Base-by-base conservation (phyloP, 2,329 filamentous ascomycete genomes). In the Xylaria sp. region DNA sequence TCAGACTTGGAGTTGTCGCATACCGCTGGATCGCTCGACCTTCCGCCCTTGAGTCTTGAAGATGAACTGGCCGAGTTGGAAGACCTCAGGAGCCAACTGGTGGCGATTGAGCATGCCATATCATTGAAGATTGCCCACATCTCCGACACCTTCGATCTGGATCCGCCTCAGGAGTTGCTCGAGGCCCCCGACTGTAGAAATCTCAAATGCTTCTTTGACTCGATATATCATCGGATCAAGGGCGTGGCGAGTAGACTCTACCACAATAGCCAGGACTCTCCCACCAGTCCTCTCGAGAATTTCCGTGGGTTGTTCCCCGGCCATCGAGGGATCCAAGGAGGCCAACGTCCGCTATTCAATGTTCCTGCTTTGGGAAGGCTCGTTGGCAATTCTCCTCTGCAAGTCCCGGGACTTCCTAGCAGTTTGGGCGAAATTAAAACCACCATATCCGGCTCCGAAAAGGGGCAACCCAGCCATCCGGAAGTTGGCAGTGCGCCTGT, bases 41-140 rank as follows among this genome's bases (percentile, higher is more conserved):
- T 16, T 23, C 39, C 18, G 30, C 47, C 8, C 7, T 47, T 59
- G 8, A 70, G 72, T 48, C 63, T 80, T 2, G 73, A 78, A 19
- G 69, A 73, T 9, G 74, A 80, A 58, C 64, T 81, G n/a, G 72
- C 72, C 11, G 77, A 80, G 51, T 69, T 82, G 48, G 73, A 77
- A 49, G 71, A 72, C 50, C 73, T 82, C 62, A 74, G 73, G 63
- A 68, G 71, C 53, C 76, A 79, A 63, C 68, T 78, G 13, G 64
- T 69, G 35, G 73, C 77, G 55, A 71, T 82, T 47, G 70, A 77
- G 63, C 69, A 73, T 54, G 71, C 76, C 11, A 78, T 82, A 62
- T 67, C 67, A 47, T 68, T 73, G 58, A 79, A 79, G 65, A 75
- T 80, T 65, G 68, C 69, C 3, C 71, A 74, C 56, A 70, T 79